A percentile compares a stretch with the other conserved stretches of the same genome.
phyloP scores from a whole-genome alignment of 1,284 basidiomycete genomes.

The Butyriboletus appendiculatus region DNA sequence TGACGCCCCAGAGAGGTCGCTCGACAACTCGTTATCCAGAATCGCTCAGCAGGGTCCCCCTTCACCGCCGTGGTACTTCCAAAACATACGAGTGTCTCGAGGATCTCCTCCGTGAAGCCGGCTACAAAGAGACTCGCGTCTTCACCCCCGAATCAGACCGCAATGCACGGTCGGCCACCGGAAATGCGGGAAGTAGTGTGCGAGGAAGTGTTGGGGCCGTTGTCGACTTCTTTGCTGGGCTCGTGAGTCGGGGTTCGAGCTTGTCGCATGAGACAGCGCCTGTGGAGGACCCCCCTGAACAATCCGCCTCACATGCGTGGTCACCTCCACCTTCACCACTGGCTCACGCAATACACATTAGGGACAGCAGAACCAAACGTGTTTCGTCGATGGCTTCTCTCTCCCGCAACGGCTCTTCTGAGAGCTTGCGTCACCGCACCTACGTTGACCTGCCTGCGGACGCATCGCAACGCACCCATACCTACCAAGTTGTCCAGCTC shows the following conservation, averaged over 20 bases:
- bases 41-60: slow-evolving; percentile 58
- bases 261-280: slow-evolving; percentile 17
- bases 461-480: slow-evolving; percentile 7
- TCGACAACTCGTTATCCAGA: slow-evolving; percentile 53
- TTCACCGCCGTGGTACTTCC: slow-evolving; percentile 75
- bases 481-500: slow-evolving; percentile 11
- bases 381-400: slow-evolving; percentile 23
- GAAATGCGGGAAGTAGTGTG: slow-evolving; percentile 16
- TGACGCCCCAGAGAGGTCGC: slow-evolving; percentile 42
- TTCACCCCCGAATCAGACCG: slow-evolving; percentile 82
- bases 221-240: slow-evolving; percentile 59
- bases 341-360: slow-evolving; percentile 22
- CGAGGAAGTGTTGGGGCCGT: slow-evolving; percentile 53
- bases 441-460: slow-evolving; percentile 14
- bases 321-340: slow-evolving; percentile 39
- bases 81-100: slow-evolving; percentile 79
- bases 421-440: slow-evolving; percentile 18
- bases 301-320: slow-evolving; percentile 16
- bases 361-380: slow-evolving; percentile 14
- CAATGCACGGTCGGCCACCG: slow-evolving; percentile 27
- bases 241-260: slow-evolving; percentile 42
- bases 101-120: slow-evolving; percentile 80
- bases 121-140: slow-evolving; percentile 87
- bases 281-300: slow-evolving; percentile 3
- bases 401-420: slow-evolving; percentile 22